phyloP scores from a whole-genome alignment of 257 asterid genomes.

The Cinchona pubescens region DNA sequence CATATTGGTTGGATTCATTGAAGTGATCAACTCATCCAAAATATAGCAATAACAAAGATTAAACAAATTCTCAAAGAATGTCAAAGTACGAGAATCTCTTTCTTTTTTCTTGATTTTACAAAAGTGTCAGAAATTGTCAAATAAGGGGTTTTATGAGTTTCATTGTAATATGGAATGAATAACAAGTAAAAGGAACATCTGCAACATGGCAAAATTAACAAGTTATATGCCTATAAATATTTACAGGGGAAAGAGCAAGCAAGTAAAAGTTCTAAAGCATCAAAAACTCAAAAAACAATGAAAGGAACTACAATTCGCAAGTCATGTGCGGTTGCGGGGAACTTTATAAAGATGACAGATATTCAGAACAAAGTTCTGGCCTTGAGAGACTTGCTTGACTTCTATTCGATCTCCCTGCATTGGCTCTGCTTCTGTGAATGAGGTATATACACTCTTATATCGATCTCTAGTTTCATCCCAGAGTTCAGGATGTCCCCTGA shows the following conservation, averaged over 20 bases:
- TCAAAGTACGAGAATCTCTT: neutral
- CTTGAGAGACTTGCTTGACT: slow-evolving; percentile 79
- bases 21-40: neutral
- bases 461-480: neutral
- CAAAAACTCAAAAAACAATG: slow-evolving; percentile 27
- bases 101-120: too few relatives aligned
- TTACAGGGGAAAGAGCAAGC: slow-evolving; percentile 48
- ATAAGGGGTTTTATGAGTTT: neutral
- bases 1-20: neutral
- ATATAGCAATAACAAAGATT: neutral
- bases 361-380: slow-evolving; percentile 58
- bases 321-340: slow-evolving; percentile 43
- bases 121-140: too few relatives aligned
- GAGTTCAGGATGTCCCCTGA: neutral
- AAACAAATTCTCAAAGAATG: neutral
- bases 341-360: slow-evolving; percentile 47
- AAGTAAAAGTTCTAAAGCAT: slow-evolving; percentile 23
- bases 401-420: slow-evolving; percentile 71
- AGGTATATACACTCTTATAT: slow-evolving; percentile 62
- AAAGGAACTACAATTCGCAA: slow-evolving; percentile 33
- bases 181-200: neutral
- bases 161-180: neutral
- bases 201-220: neutral
- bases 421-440: slow-evolving; percentile 54
- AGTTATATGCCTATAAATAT: neutral